Evolutionary conservation across 768 basidiomycete genomes (phyloP), one percentile per base, ranked within the genome.

Genomic region (Multifurca ochricompacta): DNA sequence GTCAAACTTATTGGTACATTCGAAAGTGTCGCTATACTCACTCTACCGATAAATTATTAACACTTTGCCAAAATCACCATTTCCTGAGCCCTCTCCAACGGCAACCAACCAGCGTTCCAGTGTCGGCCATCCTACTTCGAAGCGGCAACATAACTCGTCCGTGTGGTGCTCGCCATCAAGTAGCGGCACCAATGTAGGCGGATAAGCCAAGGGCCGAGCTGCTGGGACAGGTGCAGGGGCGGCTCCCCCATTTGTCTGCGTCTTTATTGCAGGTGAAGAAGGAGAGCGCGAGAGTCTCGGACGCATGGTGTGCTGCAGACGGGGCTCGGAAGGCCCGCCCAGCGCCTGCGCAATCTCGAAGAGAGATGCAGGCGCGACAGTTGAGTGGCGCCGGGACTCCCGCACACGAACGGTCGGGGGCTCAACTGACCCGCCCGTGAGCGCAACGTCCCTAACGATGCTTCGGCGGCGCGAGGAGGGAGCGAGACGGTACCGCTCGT

Each of bases 161-260:
- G 90, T 85, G 67, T 93, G 87, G 67, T 92, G 93, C 52, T 84
- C 87, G 8, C 95, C 96, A 63, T 98, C 85, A 11, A 98, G 73
- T 54, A 90, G 67, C 2, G 73, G 58, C 25, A 76, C 62, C 23
- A 93, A 62, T 11, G 80, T 79, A 4, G 73, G 70, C 7, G 88
- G 88, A 61, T 76, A 79, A n/a, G 69, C 61, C 16, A 59, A 27
- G 4, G 65, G 67, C 3, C 64, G 40, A 9, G 66, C 54, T 23
- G 54, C 42, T 40, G 58, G 59, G 11, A 54, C 28, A 18, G 53
- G 52, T 47, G 35, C 32, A 34, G 44, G 39, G 32, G 51, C 46
- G 41, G 35, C 44, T 41, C n/a, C 35, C 3, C 30, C 39, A 10
- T 47, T 55, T 60, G 64, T 62, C 60, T 69, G 69, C 55, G 66